Conservation (phyloP, 306 rosid genomes). For the Ammopiptanthus mongolicus region DNA sequence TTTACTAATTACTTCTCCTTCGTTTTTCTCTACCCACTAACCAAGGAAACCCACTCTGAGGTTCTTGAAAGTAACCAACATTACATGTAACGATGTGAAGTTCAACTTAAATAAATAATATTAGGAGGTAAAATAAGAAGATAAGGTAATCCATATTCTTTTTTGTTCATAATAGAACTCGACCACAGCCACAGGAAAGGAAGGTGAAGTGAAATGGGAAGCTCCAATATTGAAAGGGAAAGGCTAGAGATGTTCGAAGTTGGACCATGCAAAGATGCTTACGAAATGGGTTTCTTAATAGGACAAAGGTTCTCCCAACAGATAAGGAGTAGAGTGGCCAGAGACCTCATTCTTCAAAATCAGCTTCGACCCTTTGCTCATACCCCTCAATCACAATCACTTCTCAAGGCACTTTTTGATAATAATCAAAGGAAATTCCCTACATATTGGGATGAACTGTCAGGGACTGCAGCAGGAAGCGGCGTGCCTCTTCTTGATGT, state of each 20-base stretch:
- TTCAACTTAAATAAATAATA: not conserved
- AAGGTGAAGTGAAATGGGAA: not conserved
- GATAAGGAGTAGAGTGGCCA: slow-evolving; percentile 46
- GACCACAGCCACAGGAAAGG: not conserved
- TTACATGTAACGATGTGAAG: not conserved
- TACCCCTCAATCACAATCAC: slow-evolving; percentile 42
- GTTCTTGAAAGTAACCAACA: not conserved
- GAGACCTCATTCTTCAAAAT: slow-evolving; percentile 55
- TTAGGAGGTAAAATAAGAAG: not conserved
- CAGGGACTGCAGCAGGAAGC: slow-evolving; percentile 71
- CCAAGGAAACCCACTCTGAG: too few species aligned
- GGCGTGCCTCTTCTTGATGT: slow-evolving; percentile 69
- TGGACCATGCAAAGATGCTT: slow-evolving; percentile 41
- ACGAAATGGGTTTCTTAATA: slow-evolving; percentile 53
- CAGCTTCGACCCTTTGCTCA: slow-evolving; percentile 68
- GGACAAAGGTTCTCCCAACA: slow-evolving; percentile 58
- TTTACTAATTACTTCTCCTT: too few species aligned
- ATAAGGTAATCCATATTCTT: not conserved
- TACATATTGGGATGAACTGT: slow-evolving; percentile 61
- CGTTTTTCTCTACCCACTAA: too few species aligned
- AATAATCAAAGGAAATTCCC: slow-evolving; percentile 55
- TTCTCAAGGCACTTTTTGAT: slow-evolving; percentile 43
- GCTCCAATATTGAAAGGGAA: slow-evolving; percentile 14
- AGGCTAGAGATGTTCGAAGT: slow-evolving; percentile 44
- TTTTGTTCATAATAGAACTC: not conserved